These are phyloP conservation scores for Apiotrichum montevideense DNA, from an alignment of 1,284 basidiomycete genomes.

Conservation along the genomic window DNA sequence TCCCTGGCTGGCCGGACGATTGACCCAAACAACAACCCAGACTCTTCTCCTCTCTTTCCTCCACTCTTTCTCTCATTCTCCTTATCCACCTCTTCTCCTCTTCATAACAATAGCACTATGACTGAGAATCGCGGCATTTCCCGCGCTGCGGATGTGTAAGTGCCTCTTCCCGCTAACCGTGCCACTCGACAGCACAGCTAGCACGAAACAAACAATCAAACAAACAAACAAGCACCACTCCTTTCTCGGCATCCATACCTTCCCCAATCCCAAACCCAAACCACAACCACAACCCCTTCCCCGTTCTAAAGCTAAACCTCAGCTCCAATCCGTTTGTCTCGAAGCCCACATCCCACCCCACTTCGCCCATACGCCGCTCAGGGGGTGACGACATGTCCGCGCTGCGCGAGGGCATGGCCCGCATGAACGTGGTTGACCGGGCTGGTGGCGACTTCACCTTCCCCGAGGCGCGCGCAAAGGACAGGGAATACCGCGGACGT, in stretches of 20 bases:
- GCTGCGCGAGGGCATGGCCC: slow-evolving; percentile 36
- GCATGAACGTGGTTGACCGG: slow-evolving; percentile 37
- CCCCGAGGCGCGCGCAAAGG: slow-evolving; percentile 3
- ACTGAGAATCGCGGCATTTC: slow-evolving; percentile 10
- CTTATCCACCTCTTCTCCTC: neutral
- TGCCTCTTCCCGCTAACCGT: slow-evolving; percentile 20
- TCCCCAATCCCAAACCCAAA: too few relatives aligned
- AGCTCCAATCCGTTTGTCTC: slow-evolving; percentile 35
- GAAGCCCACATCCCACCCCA: slow-evolving; percentile 7
- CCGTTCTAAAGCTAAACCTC: neutral
- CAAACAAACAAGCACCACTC: too few relatives aligned
- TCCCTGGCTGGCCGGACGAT: neutral
- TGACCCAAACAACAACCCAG: too few relatives aligned
- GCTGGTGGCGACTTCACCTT: slow-evolving; percentile 16
- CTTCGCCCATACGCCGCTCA: slow-evolving; percentile 4
- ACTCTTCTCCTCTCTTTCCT: neutral
- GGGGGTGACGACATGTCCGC: slow-evolving; percentile 19
- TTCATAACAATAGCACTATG: slow-evolving; percentile 3
- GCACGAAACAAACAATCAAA: too few relatives aligned
- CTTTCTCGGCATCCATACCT: too few relatives aligned
- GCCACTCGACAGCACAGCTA: neutral
- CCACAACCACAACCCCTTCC: too few relatives aligned
- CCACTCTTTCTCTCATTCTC: slow-evolving; percentile 19
- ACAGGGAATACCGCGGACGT: slow-evolving; percentile 10
- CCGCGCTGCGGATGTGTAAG: slow-evolving; percentile 22